These are phyloP conservation scores for Coffea eugenioides DNA, from an alignment of 257 asterid species.

Conservation along the genomic window DNA sequence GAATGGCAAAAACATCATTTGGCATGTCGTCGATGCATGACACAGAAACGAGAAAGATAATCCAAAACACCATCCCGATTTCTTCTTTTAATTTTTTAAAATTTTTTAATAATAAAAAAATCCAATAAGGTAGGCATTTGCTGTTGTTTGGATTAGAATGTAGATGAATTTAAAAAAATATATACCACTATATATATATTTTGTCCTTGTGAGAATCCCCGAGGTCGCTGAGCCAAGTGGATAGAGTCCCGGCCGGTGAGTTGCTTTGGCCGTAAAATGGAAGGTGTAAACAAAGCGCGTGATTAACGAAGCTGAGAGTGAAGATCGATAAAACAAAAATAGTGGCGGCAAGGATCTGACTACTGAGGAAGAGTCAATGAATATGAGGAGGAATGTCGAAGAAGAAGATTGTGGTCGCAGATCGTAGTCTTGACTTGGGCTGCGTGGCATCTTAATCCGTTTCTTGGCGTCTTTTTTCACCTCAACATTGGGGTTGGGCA, in stretches of 20 bases:
- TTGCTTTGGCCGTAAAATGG: neutral
- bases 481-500: too few relatives aligned
- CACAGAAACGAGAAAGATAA: conserved; percentile 6
- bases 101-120: neutral
- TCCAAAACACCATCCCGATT: neutral
- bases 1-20: neutral
- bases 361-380: too few relatives aligned
- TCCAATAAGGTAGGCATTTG: neutral
- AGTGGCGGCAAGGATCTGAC: too few relatives aligned
- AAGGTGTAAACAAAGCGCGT: neutral
- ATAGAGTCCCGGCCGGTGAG: neutral
- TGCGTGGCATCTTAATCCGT: conserved; percentile 39
- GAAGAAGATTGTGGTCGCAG: conserved; percentile 20
- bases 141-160: neutral
- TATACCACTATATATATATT: neutral
- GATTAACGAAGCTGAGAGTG: too few relatives aligned
- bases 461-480: conserved; percentile 15
- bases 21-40: neutral
- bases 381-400: too few relatives aligned
- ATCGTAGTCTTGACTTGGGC: conserved; percentile 9
- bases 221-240: conserved; percentile 1
- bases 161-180: neutral
- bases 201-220: neutral
- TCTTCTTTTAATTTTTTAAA: neutral
- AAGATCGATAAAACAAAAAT: neutral